These are phyloP conservation scores for Citrus medica DNA, from an alignment of 345 rosid species.

Conservation along the genomic window DNA sequence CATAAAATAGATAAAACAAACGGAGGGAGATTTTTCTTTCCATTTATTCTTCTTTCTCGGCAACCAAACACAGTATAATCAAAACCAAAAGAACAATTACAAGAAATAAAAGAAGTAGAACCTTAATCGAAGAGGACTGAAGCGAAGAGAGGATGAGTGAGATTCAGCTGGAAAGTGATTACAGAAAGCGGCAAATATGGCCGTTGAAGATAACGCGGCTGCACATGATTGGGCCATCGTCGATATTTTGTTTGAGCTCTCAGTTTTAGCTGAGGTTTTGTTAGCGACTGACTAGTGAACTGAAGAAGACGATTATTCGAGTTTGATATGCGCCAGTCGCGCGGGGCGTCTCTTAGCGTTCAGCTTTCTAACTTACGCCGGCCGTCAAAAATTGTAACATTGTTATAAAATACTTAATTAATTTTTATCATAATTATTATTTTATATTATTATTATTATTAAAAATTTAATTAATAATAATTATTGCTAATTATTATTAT, in stretches of 20 bases:
- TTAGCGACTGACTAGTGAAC: not conserved
- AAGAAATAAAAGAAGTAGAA: not conserved
- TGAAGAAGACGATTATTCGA: not conserved
- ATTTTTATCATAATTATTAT: no score
- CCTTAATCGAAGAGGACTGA: not conserved
- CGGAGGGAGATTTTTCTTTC: not conserved
- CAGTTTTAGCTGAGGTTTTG: not conserved
- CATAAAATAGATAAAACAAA: not conserved
- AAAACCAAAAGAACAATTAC: not conserved
- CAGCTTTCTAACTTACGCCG: not conserved
- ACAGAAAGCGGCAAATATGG: not conserved
- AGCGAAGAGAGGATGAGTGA: slow-evolving; percentile 7
- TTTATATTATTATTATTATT: no score
- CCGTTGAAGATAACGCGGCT: slow-evolving; percentile 6
- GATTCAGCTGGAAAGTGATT: not conserved
- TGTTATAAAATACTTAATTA: no score
- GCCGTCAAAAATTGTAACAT: no score
- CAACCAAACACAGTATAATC: not conserved
- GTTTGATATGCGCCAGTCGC: not conserved
- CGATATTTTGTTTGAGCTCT: no score
- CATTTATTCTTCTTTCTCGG: not conserved
- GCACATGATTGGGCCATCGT: slow-evolving; percentile 15
- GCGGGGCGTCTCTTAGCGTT: not conserved
- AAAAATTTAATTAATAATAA: no score
- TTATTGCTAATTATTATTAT: no score